A percentile compares a stretch with the other conserved stretches of the same genome.
These are phyloP conservation scores for Leccinum subgranulosum DNA, from an alignment of 768 basidiomycete genomes.

Conservation along the genomic window DNA sequence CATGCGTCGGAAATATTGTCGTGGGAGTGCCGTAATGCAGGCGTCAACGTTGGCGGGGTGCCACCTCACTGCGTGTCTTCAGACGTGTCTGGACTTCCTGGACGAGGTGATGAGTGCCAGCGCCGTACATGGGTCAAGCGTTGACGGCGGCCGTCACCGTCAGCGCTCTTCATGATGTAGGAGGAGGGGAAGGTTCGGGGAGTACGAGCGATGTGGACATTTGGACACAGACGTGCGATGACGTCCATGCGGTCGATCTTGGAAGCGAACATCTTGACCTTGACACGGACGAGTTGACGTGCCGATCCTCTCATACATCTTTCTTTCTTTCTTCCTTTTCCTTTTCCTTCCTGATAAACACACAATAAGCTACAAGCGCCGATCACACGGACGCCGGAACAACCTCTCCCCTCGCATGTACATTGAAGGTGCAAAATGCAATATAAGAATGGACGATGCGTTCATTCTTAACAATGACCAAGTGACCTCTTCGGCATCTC, in stretches of 20 bases:
- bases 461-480: too few relatives aligned
- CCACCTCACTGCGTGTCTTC: conserved; percentile 48
- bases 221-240: background rate
- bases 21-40: conserved; percentile 58
- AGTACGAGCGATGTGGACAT: conserved; percentile 5
- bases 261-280: conserved; percentile 2
- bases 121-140: background rate
- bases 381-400: background rate
- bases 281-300: conserved; percentile 26
- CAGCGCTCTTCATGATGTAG: background rate
- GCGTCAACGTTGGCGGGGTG: conserved; percentile 43
- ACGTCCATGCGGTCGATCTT: conserved; percentile 25
- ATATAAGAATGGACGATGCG: background rate
- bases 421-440: background rate
- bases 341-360: too few relatives aligned
- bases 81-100: conserved; percentile 62
- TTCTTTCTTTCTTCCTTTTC: too few relatives aligned
- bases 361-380: background rate
- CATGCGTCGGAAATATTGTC: conserved; percentile 58
- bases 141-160: too few relatives aligned
- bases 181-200: background rate
- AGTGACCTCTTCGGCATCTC: too few relatives aligned
- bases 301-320: background rate
- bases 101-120: conserved; percentile 15
- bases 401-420: background rate